Conservation (phyloP, 164 flowering plant species). For the Vitis amurensis region DNA sequence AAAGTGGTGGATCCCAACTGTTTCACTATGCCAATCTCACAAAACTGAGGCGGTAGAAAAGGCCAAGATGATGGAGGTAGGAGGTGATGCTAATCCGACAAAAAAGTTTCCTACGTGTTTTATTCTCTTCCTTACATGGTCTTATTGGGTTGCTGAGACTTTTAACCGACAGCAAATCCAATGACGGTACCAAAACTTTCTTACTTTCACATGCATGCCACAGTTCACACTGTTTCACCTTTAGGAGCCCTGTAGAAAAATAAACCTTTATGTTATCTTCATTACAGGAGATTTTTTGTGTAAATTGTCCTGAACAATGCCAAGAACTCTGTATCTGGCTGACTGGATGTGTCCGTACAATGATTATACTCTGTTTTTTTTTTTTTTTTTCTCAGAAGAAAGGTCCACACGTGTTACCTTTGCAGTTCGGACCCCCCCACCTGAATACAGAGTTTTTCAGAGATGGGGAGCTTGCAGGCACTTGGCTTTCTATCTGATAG, state of each 20-base stretch:
- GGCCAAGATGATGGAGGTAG: too few species aligned
- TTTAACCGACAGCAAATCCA: not conserved
- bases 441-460: not conserved
- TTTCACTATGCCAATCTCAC: too few species aligned
- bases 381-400: not conserved
- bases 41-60: too few species aligned
- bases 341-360: conserved; percentile 23
- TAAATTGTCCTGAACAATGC: conserved; percentile 25
- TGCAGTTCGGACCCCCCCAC: conserved; percentile 5
- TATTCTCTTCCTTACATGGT: conserved; percentile 2
- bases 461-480: not conserved
- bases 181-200: conserved; percentile 1
- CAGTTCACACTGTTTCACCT: not conserved
- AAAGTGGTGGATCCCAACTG: too few species aligned
- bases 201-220: conserved; percentile 20
- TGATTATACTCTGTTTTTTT: not conserved
- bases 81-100: too few species aligned
- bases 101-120: not conserved
- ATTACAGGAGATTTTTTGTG: conserved; percentile 5
- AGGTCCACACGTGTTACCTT: conserved; percentile 14
- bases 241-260: not conserved
- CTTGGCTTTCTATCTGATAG: not conserved
- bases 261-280: not conserved
- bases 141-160: not conserved
- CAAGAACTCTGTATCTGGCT: conserved; percentile 20